Conservation (phyloP, 2,329 filamentous ascomycete genomes). For the Trichoderma atroviride region DNA sequence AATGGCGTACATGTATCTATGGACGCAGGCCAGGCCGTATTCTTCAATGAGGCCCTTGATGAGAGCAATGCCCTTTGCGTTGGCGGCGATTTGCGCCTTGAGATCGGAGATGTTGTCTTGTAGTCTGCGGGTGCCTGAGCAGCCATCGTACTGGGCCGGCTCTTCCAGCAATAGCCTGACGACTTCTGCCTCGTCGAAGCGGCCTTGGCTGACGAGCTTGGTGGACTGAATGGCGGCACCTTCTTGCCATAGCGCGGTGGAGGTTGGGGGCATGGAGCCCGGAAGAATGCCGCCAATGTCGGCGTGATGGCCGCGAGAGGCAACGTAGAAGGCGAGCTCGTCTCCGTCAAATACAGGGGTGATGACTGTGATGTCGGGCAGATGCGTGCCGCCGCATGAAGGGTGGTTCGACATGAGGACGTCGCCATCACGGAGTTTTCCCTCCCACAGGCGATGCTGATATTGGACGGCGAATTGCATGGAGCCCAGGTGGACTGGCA, state of each 20-base stretch:
- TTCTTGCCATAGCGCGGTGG: conserved; percentile 65
- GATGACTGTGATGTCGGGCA: conserved; percentile 45
- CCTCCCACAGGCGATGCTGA: conserved; percentile 70
- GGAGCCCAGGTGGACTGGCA: conserved; percentile 74
- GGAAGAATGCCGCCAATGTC: conserved; percentile 75
- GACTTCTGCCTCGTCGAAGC: conserved; percentile 78
- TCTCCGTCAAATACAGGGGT: conserved; percentile 45
- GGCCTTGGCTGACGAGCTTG: conserved; percentile 74
- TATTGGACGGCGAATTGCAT: conserved; percentile 78
- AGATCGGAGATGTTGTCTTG: conserved; percentile 85
- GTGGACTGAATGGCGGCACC: conserved; percentile 66
- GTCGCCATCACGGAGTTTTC: conserved; percentile 40
- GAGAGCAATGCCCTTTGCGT: conserved; percentile 79
- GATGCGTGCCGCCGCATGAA: conserved; percentile 43
- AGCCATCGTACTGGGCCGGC: conserved; percentile 74
- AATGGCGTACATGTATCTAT: conserved; percentile 56
- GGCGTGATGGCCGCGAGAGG: conserved; percentile 58
- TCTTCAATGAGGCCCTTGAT: conserved; percentile 73
- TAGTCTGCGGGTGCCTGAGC: conserved; percentile 76
- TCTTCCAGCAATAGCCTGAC: conserved; percentile 71
- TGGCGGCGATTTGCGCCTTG: conserved; percentile 84
- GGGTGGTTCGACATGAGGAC: conserved; percentile 43
- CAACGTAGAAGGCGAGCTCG: conserved; percentile 54
- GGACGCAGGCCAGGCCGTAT: conserved; percentile 70
- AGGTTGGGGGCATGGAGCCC: conserved; percentile 80